Base-by-base conservation (phyloP, 2,329 filamentous ascomycete genomes). In the Cadophora sp. region DNA sequence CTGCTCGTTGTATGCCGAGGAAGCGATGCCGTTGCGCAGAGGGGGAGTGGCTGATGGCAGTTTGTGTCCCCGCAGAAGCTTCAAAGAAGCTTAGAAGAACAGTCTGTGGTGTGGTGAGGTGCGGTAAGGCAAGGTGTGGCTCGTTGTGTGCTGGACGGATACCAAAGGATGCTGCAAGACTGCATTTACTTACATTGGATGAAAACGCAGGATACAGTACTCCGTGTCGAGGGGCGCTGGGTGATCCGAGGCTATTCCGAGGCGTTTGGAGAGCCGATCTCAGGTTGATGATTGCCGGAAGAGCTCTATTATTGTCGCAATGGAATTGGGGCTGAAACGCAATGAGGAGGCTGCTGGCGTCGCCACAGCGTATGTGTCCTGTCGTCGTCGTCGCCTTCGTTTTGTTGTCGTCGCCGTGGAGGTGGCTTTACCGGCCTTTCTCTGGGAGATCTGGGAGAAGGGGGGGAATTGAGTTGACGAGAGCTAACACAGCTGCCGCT, bases 181-280 rank as follows among this genome's bases (percentile, higher is more conserved):
- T 8, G 24, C 41, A 45, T 3, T 30, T 59, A 61, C 53, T 62
- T 51, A 67, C 69, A 66, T 69, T 68, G 67, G 69, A 69, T 59
- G 65, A 66, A 66, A 65, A 47, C 18, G 27, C 9, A 58, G 27
- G 48, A 30, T 36, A 30, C 27, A 30, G 27, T 3, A 4, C 6
- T 30, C 27, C 27, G 27, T 30, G 20, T 59, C 51, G 62, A 48
- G 66, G 60, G 65, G 55, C 27, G 47, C 48, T 47, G 51, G 59
- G 45, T 39, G 60, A 66, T 62, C 62, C 59, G 60, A 69, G 27
- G 27, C 69, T 71, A 71, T 71, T 70, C 71, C 63, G 68, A 71
- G 68, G 43, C 63, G 69, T 71, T 72, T 70, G 66, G 48, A 56
- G n/a, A 39, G 65, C 33, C 67, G 67, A 71, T 70, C 66, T 64